Base-by-base conservation (phyloP, 371 early-diverging fungal genomes). In the Syncephalis plumigaleata region DNA sequence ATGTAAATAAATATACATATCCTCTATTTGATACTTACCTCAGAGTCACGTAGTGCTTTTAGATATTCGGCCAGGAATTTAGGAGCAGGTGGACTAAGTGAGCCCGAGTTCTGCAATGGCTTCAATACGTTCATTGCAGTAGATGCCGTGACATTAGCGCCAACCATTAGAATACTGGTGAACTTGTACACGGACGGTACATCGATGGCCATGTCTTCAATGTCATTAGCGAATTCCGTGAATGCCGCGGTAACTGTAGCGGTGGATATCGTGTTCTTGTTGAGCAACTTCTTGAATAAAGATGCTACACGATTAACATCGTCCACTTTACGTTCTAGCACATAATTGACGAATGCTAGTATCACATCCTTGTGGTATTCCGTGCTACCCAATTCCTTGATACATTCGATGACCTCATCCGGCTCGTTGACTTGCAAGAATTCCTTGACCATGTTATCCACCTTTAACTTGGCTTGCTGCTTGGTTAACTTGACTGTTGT, bases 181-280 rank as follows among this genome's bases (percentile, higher is more conserved):
- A 68, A 70, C 46, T 67, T 67, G 60, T 67, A 78, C 20, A 77
- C 80, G 42, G 73, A 68, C 27, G 92, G 92, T 9, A 80, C 77
- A 67, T 91, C 92, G 42, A 77, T 70, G 15, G 74, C 67, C 43
- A 82, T 65, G 56, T 91, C 92, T 47, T 81, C 79, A 46, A 85
- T 65, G 45, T 58, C 52, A 55, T 75, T 79, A 55, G 74, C 65
- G 42, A 73, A 71, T 26, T n/a, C 67, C 31, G 67, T 59, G 42
- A 86, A 68, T 7, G 79, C 86, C 26, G 56, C 52, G 36, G 66
- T 59, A 36, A 45, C 27, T 23, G 60, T 55, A 26, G 63, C 68
- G 27, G 51, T 53, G 20, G 59, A 49, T 11, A 73, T 50, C 22
- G 67, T 44, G 16, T 61, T 56, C 23, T 70, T 70, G 1, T 61